Conservation (phyloP, 805 yeast species). For the Lipomyces lipofer region DNA sequence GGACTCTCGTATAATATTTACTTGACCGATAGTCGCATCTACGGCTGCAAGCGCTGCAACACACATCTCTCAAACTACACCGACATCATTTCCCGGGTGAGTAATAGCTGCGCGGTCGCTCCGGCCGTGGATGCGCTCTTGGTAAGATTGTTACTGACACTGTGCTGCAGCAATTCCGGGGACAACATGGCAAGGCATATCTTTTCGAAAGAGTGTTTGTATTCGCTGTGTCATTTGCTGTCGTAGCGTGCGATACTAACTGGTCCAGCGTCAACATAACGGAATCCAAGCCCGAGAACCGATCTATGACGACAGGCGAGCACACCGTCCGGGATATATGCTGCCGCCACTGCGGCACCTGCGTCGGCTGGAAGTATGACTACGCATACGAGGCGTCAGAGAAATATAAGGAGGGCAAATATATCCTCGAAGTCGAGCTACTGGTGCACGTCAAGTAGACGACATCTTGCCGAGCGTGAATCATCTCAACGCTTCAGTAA, state of each 20-base stretch:
- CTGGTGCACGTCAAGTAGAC: constrained; percentile 19
- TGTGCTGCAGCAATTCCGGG: constrained; percentile 48
- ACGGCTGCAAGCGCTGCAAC: constrained; percentile 45
- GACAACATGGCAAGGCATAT: constrained; percentile 59
- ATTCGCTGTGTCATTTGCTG: background rate
- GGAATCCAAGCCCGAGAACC: constrained; percentile 42
- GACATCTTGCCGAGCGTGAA: too few relatives aligned
- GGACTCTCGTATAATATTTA: constrained; percentile 51
- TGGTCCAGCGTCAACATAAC: constrained; percentile 44
- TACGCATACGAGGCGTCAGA: constrained; percentile 49
- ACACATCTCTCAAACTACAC: constrained; percentile 45
- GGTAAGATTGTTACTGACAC: background rate
- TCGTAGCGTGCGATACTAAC: background rate
- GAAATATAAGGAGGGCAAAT: constrained; percentile 62
- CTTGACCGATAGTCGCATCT: constrained; percentile 40
- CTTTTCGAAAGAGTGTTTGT: constrained; percentile 50
- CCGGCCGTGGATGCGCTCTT: background rate
- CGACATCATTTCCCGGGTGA: constrained; percentile 44
- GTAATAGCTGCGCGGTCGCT: constrained; percentile 8
- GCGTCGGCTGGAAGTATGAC: constrained; percentile 66
- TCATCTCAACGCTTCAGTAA: too few relatives aligned
- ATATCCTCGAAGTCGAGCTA: constrained; percentile 51
- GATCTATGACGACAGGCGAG: constrained; percentile 60
- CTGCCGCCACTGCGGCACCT: constrained; percentile 55
- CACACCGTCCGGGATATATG: constrained; percentile 57